Base-by-base conservation (phyloP, 176 grass and related monocot species). In the Chloris gayana region DNA sequence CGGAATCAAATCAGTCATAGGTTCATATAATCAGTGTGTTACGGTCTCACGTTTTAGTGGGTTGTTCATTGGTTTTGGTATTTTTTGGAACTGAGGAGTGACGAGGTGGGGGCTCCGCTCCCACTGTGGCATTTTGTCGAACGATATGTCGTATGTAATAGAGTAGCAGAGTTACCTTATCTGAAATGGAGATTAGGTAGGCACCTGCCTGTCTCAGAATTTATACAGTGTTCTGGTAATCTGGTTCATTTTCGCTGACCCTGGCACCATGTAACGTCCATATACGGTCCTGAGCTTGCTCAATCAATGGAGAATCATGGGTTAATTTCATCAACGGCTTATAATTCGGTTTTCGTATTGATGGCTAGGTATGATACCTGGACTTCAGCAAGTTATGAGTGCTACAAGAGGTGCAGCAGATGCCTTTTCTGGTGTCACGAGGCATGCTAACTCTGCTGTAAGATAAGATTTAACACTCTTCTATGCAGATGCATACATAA, bases 381-480 rank as follows among this genome's bases (percentile, higher is more conserved):
- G 86, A 30, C 77, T 95, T 78, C 92, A 95, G 67, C 90, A 99
- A 93, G 82, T 99, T 74, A 87, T 99, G 84, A 85, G 86, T 61
- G 92, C 92, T 18, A 93, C 96, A 59, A 95, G 96, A 77, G 92
- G 96, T 4, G 96, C 96, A 32, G 88, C 92, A 9, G 86, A 95
- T 89, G 85, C 93, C 33, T 95, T 99, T 81, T 95, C 92, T 41
- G 90, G 96, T 70, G 85, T 93, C 77, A 89, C 88, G 8, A 91
- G 88, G 69, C 92, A 95, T 78, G 86, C 89, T 65, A 95, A 99
- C 87, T 66, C 79, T 17, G 88, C 88, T 82, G 92, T 99, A 91
- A 77, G 92, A 84, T 49, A 35, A 79, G 14, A 64, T 84, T 50
- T 71, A 39, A 42, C 7, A 49, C 7, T 22, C 41, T 29, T 58